Conservation (phyloP, 257 asterid species). For the Gentiana straminea region DNA sequence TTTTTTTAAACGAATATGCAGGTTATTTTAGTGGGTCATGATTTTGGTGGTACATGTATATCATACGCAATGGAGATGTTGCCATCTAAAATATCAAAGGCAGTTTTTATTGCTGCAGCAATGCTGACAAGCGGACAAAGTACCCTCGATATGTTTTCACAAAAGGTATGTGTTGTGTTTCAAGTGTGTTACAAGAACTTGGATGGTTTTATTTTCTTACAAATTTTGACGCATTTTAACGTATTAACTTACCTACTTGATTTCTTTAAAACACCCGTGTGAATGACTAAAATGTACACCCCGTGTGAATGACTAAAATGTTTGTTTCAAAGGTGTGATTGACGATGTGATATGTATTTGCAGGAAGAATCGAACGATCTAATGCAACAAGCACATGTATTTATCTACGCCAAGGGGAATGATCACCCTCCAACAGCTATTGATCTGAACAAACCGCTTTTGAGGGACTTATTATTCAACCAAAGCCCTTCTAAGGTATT, state of each 20-base stretch:
- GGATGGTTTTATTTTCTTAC: too few relatives aligned
- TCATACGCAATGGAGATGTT: conserved; percentile 79
- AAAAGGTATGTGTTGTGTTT: conserved; percentile 37
- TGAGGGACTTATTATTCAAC: conserved; percentile 80
- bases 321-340: too few relatives aligned
- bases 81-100: conserved; percentile 70
- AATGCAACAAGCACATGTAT: conserved; percentile 77
- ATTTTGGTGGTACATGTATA: conserved; percentile 95
- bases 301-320: too few relatives aligned
- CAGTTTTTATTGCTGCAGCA: conserved; percentile 78
- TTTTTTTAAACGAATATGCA: conserved; percentile 18
- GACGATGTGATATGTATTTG: neutral
- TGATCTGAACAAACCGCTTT: conserved; percentile 65
- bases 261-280: too few relatives aligned
- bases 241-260: too few relatives aligned
- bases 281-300: too few relatives aligned
- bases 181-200: too few relatives aligned
- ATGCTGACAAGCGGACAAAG: conserved; percentile 87
- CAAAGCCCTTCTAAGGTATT: conserved; percentile 90
- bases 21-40: conserved; percentile 97
- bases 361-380: conserved; percentile 79
- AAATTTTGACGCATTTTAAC: too few relatives aligned
- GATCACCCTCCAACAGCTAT: conserved; percentile 81
- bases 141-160: conserved; percentile 84
- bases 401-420: conserved; percentile 78